A percentile compares a stretch with the other conserved stretches of the same genome.
These are phyloP conservation scores for Golubevia pallescens DNA, from an alignment of 1,284 basidiomycete species.

Conservation along the genomic window DNA sequence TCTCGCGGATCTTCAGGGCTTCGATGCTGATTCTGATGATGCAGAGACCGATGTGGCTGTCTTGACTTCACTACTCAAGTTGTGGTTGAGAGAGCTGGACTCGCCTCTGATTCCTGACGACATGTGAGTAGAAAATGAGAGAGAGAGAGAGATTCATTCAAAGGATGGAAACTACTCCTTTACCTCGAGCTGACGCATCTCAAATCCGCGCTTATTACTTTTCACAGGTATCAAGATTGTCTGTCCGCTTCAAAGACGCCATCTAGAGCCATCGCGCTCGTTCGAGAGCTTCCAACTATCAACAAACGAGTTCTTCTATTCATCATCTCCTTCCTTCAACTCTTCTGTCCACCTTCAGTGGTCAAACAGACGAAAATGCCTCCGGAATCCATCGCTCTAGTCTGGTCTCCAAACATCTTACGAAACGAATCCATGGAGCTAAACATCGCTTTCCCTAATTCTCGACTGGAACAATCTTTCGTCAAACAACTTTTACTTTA, in stretches of 20 bases:
- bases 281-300: constrained; percentile 78
- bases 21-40: constrained; percentile 73
- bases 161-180: too few species aligned
- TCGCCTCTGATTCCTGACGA: constrained; percentile 81
- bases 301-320: constrained; percentile 83
- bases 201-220: too few species aligned
- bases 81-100: constrained; percentile 87
- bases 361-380: constrained; percentile 83
- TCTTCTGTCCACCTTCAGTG: constrained; percentile 79
- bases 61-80: constrained; percentile 82
- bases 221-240: not conserved
- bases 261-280: constrained; percentile 72
- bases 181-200: too few species aligned
- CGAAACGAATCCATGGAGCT: constrained; percentile 81
- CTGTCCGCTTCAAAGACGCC: not conserved
- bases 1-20: constrained; percentile 69
- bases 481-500: too few species aligned
- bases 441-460: constrained; percentile 83
- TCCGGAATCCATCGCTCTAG: constrained; percentile 74
- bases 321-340: constrained; percentile 83
- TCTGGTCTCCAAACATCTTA: constrained; percentile 86
- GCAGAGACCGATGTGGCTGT: constrained; percentile 71
- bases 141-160: too few species aligned
- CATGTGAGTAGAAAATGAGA: constrained; percentile 76
- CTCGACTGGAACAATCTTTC: constrained; percentile 61